Percentiles rank a stretch among this genome's conserved stretches.
These are phyloP conservation scores for Lactuca saligna DNA, from an alignment of 129 eudicot species.

Conservation along the genomic window DNA sequence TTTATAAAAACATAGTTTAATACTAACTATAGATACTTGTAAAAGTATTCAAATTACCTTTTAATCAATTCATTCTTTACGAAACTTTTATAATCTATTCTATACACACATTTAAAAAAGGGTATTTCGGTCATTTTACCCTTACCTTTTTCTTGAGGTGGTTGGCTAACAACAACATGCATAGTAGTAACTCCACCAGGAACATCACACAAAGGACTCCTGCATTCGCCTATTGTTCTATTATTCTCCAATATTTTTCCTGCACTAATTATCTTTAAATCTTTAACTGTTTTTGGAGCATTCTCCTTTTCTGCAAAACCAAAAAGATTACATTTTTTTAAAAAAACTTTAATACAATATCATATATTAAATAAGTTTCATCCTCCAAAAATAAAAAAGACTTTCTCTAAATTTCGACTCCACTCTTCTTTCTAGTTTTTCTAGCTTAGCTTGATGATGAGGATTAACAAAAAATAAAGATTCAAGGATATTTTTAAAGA, in stretches of 20 bases:
- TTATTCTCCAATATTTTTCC: slow-evolving; percentile 85
- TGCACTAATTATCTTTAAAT: slow-evolving; percentile 72
- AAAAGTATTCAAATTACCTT: background rate
- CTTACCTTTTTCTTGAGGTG: slow-evolving; percentile 64
- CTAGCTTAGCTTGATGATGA: background rate
- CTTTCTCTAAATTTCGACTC: background rate
- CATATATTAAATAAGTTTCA: background rate
- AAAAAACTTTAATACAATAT: background rate
- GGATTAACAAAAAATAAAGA: background rate
- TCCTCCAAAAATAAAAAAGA: background rate
- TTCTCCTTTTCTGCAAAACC: slow-evolving; percentile 57
- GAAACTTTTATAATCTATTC: background rate
- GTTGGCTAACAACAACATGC: slow-evolving; percentile 84
- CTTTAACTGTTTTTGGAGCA: slow-evolving; percentile 77
- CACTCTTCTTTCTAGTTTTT: background rate
- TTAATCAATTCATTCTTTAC: background rate
- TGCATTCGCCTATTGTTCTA: slow-evolving; percentile 79
- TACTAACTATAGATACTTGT: background rate
- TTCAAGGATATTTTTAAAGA: background rate
- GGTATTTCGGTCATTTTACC: background rate
- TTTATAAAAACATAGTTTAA: background rate
- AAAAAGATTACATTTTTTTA: slow-evolving; percentile 11
- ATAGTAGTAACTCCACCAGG: slow-evolving; percentile 86
- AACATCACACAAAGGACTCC: slow-evolving; percentile 64
- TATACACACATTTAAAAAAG: no score